A percentile compares a stretch with the other conserved stretches of the same genome.
Conservation (phyloP, 805 yeast species). For the Metschnikowia bowlesiae region DNA sequence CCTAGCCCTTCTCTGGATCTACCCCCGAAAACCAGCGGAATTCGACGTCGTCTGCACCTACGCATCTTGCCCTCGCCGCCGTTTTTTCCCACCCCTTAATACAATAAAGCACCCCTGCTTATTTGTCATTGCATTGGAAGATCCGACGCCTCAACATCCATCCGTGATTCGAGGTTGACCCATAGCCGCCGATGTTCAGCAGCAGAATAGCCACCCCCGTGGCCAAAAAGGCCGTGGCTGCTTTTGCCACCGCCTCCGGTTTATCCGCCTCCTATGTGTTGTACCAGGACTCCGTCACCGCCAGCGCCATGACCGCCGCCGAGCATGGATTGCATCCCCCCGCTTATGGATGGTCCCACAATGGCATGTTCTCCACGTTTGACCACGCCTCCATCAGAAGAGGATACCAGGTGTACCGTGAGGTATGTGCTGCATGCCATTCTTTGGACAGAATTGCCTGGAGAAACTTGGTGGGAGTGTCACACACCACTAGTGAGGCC, state of each 20-base stretch:
- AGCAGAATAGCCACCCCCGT: slow-evolving; percentile 17
- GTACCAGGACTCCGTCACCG: slow-evolving; percentile 80
- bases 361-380: slow-evolving; percentile 83
- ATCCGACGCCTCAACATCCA: not conserved
- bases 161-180: slow-evolving; percentile 1
- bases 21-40: not conserved
- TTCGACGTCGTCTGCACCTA: not conserved
- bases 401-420: slow-evolving; percentile 98
- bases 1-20: slow-evolving; percentile 6
- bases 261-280: slow-evolving; percentile 74
- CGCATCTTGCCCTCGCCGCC: slow-evolving; percentile 4
- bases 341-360: slow-evolving; percentile 87
- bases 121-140: slow-evolving; percentile 3
- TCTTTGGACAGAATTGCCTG: slow-evolving; percentile 95
- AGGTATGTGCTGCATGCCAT: slow-evolving; percentile 99
- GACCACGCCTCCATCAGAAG: slow-evolving; percentile 97
- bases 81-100: slow-evolving; percentile 1
- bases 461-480: slow-evolving; percentile 97
- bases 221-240: slow-evolving; percentile 51
- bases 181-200: slow-evolving; percentile 13
- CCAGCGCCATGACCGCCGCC: slow-evolving; percentile 96
- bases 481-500: slow-evolving; percentile 87
- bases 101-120: not conserved
- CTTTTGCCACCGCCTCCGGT: slow-evolving; percentile 70
- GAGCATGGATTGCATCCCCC: slow-evolving; percentile 99